These are phyloP conservation scores for Graphilbum sp. DNA, from an alignment of 2,329 filamentous ascomycete species.

Conservation along the genomic window DNA sequence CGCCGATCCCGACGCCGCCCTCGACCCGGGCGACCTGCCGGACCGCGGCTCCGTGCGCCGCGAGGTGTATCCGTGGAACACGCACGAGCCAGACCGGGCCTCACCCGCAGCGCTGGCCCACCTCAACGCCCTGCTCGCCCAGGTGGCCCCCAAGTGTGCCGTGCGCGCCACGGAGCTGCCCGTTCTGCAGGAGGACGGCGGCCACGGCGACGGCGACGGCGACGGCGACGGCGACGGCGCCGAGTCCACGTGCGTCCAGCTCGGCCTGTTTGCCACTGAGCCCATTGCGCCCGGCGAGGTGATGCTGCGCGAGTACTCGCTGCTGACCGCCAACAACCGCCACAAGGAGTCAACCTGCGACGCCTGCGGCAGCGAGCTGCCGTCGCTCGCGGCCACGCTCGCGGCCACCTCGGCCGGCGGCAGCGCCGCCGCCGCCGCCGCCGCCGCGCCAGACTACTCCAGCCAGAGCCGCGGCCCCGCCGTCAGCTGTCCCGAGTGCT, in stretches of 20 bases:
- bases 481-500: constrained; percentile 42
- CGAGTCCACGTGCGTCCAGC: constrained; percentile 49
- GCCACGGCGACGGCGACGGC: too few species aligned
- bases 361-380: constrained; percentile 64
- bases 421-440: constrained; percentile 29
- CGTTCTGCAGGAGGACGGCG: constrained; percentile 31
- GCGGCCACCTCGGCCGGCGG: constrained; percentile 35
- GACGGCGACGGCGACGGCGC: constrained; percentile 11
- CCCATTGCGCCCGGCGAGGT: constrained; percentile 62
- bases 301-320: constrained; percentile 66
- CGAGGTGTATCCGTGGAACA: constrained; percentile 56
- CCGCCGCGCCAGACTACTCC: constrained; percentile 38
- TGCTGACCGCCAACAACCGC: constrained; percentile 78
- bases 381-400: constrained; percentile 33
- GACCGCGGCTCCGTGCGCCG: constrained; percentile 54
- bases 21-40: constrained; percentile 41
- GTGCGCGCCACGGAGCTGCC: constrained; percentile 64
- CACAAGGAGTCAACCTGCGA: constrained; percentile 80
- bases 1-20: constrained; percentile 14
- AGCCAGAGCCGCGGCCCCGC: constrained; percentile 28
- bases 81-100: constrained; percentile 52
- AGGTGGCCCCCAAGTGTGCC: constrained; percentile 65
- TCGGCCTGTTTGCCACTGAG: constrained; percentile 78
- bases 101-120: constrained; percentile 50
- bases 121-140: constrained; percentile 53